Percentiles rank a stretch among this genome's conserved stretches.
Conservation (phyloP, 768 basidiomycete species). For the Erythrobasidium yunnanense region DNA sequence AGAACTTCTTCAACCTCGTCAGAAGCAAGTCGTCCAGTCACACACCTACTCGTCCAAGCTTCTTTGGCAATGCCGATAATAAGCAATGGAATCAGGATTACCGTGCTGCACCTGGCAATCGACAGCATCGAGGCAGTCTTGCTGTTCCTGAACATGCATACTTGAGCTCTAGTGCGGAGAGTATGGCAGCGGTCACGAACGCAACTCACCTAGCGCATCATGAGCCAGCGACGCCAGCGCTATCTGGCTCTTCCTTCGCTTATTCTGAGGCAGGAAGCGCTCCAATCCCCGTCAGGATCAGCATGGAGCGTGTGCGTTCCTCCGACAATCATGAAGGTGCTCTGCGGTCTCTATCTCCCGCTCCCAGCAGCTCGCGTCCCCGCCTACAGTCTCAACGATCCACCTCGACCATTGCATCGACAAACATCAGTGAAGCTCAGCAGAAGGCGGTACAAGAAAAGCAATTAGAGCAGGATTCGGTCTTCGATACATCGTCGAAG, state of each 20-base stretch:
- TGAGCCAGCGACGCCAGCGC: too few relatives aligned
- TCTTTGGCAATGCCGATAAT: neutral
- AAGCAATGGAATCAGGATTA: neutral
- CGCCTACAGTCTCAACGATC: slow-evolving; percentile 6
- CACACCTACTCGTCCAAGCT: neutral
- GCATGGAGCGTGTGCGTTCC: too few relatives aligned
- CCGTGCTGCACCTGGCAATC: neutral
- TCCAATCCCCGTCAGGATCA: too few relatives aligned
- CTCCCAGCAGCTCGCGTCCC: neutral
- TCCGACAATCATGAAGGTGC: too few relatives aligned
- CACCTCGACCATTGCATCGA: neutral
- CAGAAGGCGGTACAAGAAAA: neutral
- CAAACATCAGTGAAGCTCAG: neutral
- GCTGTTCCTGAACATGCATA: neutral
- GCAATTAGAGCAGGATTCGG: slow-evolving; percentile 6
- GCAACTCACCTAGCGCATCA: too few relatives aligned
- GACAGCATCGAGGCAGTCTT: neutral
- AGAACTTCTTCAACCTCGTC: slow-evolving; percentile 5
- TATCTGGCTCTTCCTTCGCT: too few relatives aligned
- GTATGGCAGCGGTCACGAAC: too few relatives aligned
- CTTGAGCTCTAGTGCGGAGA: neutral
- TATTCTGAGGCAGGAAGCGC: too few relatives aligned
- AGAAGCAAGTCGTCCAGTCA: neutral
- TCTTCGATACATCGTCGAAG: slow-evolving; percentile 35
- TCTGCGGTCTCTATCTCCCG: neutral